phyloP scores from a whole-genome alignment of 177 flowering plant species.

The Tripterygium wilfordii region DNA sequence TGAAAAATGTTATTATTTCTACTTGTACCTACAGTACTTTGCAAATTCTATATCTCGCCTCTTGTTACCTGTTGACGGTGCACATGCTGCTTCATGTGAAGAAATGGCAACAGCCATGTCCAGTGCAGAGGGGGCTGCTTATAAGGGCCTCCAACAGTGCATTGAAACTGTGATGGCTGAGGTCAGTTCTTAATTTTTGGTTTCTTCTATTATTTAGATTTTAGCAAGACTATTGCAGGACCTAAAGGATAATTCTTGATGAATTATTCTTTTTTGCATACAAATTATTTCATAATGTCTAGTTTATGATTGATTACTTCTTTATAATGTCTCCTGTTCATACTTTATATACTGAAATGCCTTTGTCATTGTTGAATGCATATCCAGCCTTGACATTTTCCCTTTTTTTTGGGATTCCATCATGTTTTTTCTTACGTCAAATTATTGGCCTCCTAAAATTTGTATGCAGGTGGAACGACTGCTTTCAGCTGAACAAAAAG shows the following conservation, averaged over 20 bases:
- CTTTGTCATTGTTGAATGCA: no score
- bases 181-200: slow-evolving; percentile 39
- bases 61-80: slow-evolving; percentile 94
- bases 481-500: slow-evolving; percentile 88
- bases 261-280: no score
- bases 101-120: slow-evolving; percentile 98
- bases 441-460: slow-evolving; percentile 7
- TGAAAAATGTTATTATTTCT: neutral
- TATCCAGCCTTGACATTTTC: neutral
- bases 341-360: no score
- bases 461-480: slow-evolving; percentile 80
- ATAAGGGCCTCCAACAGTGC: slow-evolving; percentile 97
- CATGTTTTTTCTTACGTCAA: neutral
- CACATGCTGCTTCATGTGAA: slow-evolving; percentile 98
- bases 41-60: slow-evolving; percentile 89
- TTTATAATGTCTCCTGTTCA: no score
- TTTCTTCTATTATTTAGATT: slow-evolving; percentile 3
- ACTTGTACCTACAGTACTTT: slow-evolving; percentile 63
- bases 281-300: no score
- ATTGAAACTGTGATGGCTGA: slow-evolving; percentile 99
- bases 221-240: neutral
- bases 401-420: neutral
- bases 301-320: no score
- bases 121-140: slow-evolving; percentile 92
- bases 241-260: neutral